These are phyloP conservation scores for Guyanaporus albipodus DNA, from an alignment of 768 basidiomycete genomes.

Conservation along the genomic window DNA sequence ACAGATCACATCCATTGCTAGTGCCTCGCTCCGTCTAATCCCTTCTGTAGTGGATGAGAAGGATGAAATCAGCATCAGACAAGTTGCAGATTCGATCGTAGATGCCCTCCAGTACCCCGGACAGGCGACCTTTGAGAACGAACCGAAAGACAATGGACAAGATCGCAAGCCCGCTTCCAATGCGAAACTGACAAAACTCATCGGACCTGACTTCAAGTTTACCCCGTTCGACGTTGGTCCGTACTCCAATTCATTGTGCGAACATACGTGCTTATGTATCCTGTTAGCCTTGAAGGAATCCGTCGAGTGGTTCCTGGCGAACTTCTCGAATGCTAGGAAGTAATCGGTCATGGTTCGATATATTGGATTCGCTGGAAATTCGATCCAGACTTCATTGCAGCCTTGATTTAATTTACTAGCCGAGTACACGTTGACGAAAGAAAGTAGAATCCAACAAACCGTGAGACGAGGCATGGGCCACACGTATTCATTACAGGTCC, in stretches of 20 bases:
- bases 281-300: conserved; percentile 67
- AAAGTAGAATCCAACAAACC: neutral
- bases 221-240: conserved; percentile 85
- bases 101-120: conserved; percentile 76
- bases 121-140: conserved; percentile 71
- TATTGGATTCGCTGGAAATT: conserved; percentile 1
- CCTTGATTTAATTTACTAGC: neutral
- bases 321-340: conserved; percentile 70
- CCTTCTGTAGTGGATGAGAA: conserved; percentile 72
- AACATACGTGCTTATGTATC: neutral
- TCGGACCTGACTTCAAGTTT: conserved; percentile 75
- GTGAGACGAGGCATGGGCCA: neutral
- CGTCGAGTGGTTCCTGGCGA: conserved; percentile 84
- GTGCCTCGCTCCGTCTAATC: neutral
- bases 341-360: conserved; percentile 6
- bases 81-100: conserved; percentile 89
- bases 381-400: neutral
- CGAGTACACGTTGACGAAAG: neutral
- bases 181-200: conserved; percentile 71
- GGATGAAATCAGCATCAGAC: conserved; percentile 90
- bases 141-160: conserved; percentile 75
- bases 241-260: conserved; percentile 13
- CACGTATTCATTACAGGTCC: conserved; percentile 5
- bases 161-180: conserved; percentile 97
- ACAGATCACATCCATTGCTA: conserved; percentile 9